Base-by-base conservation (phyloP, 148 eudicot species). In the Vaccinium macrocarpon region DNA sequence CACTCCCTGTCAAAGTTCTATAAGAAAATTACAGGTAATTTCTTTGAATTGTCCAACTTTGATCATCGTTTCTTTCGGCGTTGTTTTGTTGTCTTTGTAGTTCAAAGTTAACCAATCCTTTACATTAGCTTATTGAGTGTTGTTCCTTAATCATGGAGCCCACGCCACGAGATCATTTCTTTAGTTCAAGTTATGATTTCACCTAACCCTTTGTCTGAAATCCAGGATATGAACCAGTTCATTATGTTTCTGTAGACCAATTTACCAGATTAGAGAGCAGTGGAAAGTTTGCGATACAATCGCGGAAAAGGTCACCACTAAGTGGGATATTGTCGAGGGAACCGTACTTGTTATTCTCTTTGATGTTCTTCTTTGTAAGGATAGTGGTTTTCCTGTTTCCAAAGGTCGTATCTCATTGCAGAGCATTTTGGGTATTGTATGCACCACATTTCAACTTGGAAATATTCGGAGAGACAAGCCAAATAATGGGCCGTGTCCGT, bases 391-490 rank as follows among this genome's bases (percentile, higher is more conserved):
- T 68, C 77, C 70, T 90, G 80, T 90, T 25, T 59, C 95, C 97
- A 35, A 85, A 62, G 62, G 81, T 90, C 55, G 23, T 88, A 21
- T 81, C 89, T 64, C 87, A 52, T 49, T 11, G 90, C 11, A 70
- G 82, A 80, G 89, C 92, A 68, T 82, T 91, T 23, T 92, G 93
- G 92, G 82, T 74, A 51, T 82, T 88, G 25, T 89, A 85, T 84
- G 82, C 78, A 72, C 89, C 86, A 19, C 90, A 90, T 66, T 81
- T 89, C 52, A 94, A 92, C 83, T 46, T 94, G 88, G 93, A 88
- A 51, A 88, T 94, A 15, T 89, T 92, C 62, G 93, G 95, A 42
- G 97, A 91, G 86, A 82, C 93, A 11, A 92, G 90, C 84, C 94
- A 89, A 84, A 86, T 92, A 38, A 27, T 92, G 78, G 94, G 90